phyloP scores from a whole-genome alignment of 441 rosid genomes.

The Jatropha multifida region DNA sequence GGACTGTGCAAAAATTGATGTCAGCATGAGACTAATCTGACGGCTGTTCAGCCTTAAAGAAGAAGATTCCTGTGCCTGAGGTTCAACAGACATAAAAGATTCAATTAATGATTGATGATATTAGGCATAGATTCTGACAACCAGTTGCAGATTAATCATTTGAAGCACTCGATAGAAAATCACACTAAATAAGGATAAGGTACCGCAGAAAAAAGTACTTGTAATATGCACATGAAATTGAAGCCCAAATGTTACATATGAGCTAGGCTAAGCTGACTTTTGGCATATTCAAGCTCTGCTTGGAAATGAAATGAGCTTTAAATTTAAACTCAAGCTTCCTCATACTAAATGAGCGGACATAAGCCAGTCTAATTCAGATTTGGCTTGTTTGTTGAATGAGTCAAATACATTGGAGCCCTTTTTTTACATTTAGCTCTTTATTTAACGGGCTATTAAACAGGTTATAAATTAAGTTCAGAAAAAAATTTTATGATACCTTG shows the following conservation, averaged over 20 bases:
- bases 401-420: neutral
- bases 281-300: neutral
- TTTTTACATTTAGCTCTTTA: neutral
- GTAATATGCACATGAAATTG: neutral
- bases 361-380: neutral
- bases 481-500: neutral
- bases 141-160: constrained; percentile 12
- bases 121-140: constrained; percentile 14
- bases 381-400: neutral
- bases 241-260: neutral
- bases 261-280: neutral
- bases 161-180: constrained; percentile 10
- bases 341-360: neutral
- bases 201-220: neutral
- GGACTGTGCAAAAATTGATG: constrained; percentile 80
- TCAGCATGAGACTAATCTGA: constrained; percentile 73
- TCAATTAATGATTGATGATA: constrained; percentile 8
- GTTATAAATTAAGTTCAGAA: neutral
- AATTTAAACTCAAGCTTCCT: neutral
- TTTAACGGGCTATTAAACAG: neutral
- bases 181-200: neutral
- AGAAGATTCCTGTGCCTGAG: constrained; percentile 60
- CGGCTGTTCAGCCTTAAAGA: constrained; percentile 70
- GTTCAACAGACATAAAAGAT: constrained; percentile 17
- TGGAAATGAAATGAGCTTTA: neutral